Evolutionary conservation across 139 green algal species (phyloP), one percentile per base, ranked within the genome.

Genomic region (Chlorella sorokiniana): DNA sequence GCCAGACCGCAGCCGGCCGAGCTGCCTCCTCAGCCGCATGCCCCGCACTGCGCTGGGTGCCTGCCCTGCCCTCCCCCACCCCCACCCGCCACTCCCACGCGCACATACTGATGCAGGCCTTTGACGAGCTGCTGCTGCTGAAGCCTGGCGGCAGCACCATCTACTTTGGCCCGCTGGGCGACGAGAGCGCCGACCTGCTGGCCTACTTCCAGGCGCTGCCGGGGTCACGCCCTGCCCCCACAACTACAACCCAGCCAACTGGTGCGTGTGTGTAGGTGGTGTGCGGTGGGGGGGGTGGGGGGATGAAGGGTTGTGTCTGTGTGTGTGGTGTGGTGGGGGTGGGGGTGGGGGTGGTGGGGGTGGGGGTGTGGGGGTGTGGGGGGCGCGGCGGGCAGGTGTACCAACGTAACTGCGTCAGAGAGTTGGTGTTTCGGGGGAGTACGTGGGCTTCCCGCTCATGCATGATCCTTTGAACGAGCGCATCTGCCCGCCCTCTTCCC

Each of bases 101-200:
- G 40, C 4, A 62, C 1, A n/a, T n/a, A 29, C 65, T 79, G 11
- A 29, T 72, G 37, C 63, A 92, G 80, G 79, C 88, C 2, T 92
- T 92, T 83, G 86, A 92, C 74, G 86, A 92, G 64, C 56, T 95
- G 81, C 84, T 96, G 81, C 84, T 95, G 59, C 79, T 95, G 16
- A 92, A 95, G 81, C 78, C 84, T 4, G 92, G 92, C 1, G 92
- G 92, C 38, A 71, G 86, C 44, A 84, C 85, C 67, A 91, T 89
- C 44, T 95, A 89, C 79, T 87, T 89, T 72, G 92, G 92, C 2
- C 42, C 75, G 41, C 74, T 96, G 48, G 91, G 91, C 59, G 72
- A 86, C 63, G 42, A 84, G 48, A 85, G 75, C 56, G 23, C 63
- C 52, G 35, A 71, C 45, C 88, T 94, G 29, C 84, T 94, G 33